Conservation (phyloP, 1,284 basidiomycete species). For the Puccinia novopanici region DNA sequence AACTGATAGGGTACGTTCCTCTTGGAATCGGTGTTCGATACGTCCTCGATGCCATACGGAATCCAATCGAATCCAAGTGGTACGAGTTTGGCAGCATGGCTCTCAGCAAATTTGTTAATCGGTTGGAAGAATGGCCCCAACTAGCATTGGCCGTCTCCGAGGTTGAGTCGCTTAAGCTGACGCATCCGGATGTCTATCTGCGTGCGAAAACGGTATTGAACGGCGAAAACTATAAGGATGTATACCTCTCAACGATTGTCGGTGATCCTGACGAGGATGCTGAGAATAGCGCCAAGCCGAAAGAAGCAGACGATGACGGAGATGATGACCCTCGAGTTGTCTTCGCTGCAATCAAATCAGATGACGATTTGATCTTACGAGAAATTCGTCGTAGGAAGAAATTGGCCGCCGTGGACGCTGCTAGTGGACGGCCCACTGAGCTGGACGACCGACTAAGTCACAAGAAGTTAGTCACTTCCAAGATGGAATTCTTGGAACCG, state of each 20-base stretch:
- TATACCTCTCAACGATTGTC: constrained; percentile 38
- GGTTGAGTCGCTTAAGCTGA: constrained; percentile 82
- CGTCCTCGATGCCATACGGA: constrained; percentile 88
- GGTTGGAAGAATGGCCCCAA: constrained; percentile 89
- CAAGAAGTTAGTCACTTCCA: constrained; percentile 61
- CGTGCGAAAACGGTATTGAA: constrained; percentile 68
- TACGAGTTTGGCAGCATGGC: constrained; percentile 97
- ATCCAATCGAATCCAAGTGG: constrained; percentile 78
- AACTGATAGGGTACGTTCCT: constrained; percentile 91
- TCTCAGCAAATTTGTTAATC: constrained; percentile 79
- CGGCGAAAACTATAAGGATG: constrained; percentile 34
- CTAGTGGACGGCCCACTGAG: constrained; percentile 3
- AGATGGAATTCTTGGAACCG: constrained; percentile 69
- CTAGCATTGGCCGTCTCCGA: constrained; percentile 84
- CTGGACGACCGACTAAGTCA: constrained; percentile 58
- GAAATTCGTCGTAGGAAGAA: constrained; percentile 43
- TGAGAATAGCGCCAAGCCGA: constrained; percentile 4
- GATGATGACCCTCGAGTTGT: constrained; percentile 24
- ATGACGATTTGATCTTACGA: constrained; percentile 41
- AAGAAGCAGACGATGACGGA: constrained; percentile 19
- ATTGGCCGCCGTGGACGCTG: constrained; percentile 6
- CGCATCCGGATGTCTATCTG: constrained; percentile 79
- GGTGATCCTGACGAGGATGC: constrained; percentile 21
- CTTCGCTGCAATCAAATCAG: constrained; percentile 34
- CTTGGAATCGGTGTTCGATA: constrained; percentile 96